These are phyloP conservation scores for Amphichorda felina DNA, from an alignment of 2,329 filamentous ascomycete species.

Conservation along the genomic window DNA sequence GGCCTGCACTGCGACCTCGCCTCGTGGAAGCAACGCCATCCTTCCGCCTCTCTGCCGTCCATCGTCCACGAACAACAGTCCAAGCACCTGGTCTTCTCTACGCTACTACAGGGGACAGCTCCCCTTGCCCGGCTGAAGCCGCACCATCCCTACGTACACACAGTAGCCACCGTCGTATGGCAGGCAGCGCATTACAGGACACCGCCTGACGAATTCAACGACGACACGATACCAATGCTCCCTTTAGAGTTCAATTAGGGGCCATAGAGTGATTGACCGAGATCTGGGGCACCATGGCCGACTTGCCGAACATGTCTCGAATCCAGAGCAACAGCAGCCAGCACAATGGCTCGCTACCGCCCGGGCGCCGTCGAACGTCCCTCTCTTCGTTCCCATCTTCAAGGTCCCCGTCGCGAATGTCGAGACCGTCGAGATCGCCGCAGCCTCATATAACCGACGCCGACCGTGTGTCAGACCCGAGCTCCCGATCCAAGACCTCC, in stretches of 20 bases:
- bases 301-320: slow-evolving; percentile 28
- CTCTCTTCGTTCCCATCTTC: slow-evolving; percentile 53
- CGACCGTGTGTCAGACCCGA: slow-evolving; percentile 46
- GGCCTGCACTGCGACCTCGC: no score
- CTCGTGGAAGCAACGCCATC: no score
- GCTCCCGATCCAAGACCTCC: slow-evolving; percentile 46
- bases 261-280: no score
- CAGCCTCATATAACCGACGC: slow-evolving; percentile 38
- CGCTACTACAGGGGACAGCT: no score
- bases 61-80: no score
- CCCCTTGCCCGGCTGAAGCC: no score
- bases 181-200: slow-evolving; percentile 4
- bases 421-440: slow-evolving; percentile 43
- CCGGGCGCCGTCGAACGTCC: slow-evolving; percentile 34
- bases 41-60: no score
- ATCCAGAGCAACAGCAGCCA: slow-evolving; percentile 20
- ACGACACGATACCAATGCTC: no score
- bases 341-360: slow-evolving; percentile 16
- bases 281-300: not conserved
- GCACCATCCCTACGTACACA: no score
- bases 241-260: no score
- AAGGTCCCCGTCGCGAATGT: slow-evolving; percentile 46
- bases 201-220: slow-evolving; percentile 1
- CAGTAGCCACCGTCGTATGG: no score
- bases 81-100: no score